These are phyloP conservation scores for Cyclotella choctawhatcheeana DNA, from an alignment of 108 stramenopile genomes.

Conservation along the genomic window DNA sequence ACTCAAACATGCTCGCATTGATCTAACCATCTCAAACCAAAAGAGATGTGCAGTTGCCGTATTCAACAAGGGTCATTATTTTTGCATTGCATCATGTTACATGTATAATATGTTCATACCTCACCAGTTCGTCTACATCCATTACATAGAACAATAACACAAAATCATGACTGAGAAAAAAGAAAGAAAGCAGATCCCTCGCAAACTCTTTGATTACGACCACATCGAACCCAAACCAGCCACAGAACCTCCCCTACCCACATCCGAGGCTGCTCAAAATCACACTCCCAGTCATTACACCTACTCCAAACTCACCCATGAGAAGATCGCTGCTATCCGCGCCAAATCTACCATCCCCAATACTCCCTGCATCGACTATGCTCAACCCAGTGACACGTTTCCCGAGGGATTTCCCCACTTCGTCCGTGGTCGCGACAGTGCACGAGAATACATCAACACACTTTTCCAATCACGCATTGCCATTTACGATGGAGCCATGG, in stretches of 20 bases:
- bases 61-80: too few species aligned
- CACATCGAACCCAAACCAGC: constrained; percentile 71
- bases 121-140: neutral
- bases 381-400: constrained; percentile 65
- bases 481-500: constrained; percentile 99
- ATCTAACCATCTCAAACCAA: too few species aligned
- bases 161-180: neutral
- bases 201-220: constrained; percentile 83
- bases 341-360: constrained; percentile 67
- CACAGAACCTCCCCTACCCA: constrained; percentile 88
- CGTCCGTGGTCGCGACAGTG: constrained; percentile 92
- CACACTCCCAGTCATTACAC: constrained; percentile 86
- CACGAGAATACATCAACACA: constrained; percentile 87
- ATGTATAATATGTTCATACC: neutral
- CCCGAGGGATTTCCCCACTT: constrained; percentile 89
- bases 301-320: constrained; percentile 77
- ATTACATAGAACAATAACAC: neutral
- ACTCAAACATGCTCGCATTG: too few species aligned
- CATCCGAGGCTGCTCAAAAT: constrained; percentile 84
- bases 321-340: constrained; percentile 78
- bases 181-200: constrained; percentile 51
- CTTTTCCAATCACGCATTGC: constrained; percentile 88
- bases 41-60: too few species aligned
- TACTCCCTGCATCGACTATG: constrained; percentile 68
- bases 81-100: neutral